Evolutionary conservation across 1,284 basidiomycete species (phyloP), one percentile per base, ranked within the genome.

Genomic region (Microbotryomycetes sp.): DNA sequence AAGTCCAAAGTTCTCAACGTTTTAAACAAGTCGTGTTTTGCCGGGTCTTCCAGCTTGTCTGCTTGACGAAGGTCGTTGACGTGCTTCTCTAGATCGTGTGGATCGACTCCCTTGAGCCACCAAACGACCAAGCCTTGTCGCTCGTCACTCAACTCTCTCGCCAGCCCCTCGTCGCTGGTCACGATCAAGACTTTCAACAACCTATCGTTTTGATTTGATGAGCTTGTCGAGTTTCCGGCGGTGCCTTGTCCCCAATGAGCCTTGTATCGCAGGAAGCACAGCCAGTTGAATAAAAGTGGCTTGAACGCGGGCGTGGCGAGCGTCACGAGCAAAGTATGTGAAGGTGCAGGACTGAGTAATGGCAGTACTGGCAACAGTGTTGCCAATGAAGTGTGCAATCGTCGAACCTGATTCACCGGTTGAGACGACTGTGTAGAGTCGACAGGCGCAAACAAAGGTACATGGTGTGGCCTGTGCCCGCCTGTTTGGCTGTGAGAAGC

Each of bases 251-350:
- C 66, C 66, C 66, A 68, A n/a, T 56, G 50, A 3, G 66, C 66
- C 24, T 54, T 53, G 57, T 64, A 48, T 15, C 61, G 62, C 55
- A 71, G 52, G 56, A 67, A 68, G 61, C 68, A 65, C 46, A 71
- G 63, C 56, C 65, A 64, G 65, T 69, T 66, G 65, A 61, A 60
- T 27, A 72, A 57, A 26, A 67, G 53, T 41, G 60, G 62, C 53
- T 72, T 60, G 66, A 70, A 70, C 18, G 62, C 65, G 29, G 64
- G 56, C 0, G 68, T 70, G 3, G 68, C 68, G 41, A 68, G 56
- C 2, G 68, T 70, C 50, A 68, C 60, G 60, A 66, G 49, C 35
- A 70, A 64, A 3, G 64, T 70, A 35, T 65, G 60, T 2, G 61
- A 59, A 5, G 68, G 66, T 0, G 57, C 50, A 27, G 65, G 60